Evolutionary conservation across 2,329 filamentous ascomycete species (phyloP).

Genomic region (Pseudocercospora vitis): DNA sequence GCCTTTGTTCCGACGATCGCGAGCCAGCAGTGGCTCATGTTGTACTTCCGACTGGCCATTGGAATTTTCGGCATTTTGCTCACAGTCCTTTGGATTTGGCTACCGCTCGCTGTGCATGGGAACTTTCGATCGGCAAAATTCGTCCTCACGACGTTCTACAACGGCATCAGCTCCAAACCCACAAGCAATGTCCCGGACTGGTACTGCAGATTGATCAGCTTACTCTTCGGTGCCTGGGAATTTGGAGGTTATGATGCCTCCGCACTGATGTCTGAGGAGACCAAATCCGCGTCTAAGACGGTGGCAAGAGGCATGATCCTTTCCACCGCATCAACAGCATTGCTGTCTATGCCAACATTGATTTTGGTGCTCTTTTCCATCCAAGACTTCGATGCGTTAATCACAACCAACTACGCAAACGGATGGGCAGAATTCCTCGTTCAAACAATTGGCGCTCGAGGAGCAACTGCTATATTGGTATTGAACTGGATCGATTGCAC

Average conservation of each 20-base stretch:
- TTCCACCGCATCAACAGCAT: neutral
- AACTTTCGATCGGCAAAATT: neutral
- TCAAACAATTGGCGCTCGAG: neutral
- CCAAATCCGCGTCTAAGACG: neutral
- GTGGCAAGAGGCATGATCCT: neutral
- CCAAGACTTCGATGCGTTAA: neutral
- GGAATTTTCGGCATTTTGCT: neutral
- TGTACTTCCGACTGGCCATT: neutral
- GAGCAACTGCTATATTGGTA: neutral
- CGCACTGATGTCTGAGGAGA: neutral
- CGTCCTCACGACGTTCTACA: neutral
- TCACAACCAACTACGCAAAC: neutral
- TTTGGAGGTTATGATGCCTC: neutral
- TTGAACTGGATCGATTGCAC: neutral
- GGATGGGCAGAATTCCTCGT: neutral
- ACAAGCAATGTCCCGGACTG: neutral
- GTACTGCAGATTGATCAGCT: neutral
- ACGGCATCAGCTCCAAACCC: neutral
- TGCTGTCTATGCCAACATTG: neutral
- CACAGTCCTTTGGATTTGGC: neutral
- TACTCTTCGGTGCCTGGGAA: neutral
- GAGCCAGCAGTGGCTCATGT: neutral
- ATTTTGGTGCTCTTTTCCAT: neutral
- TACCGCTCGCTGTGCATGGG: neutral
- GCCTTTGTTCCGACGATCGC: neutral